Conservation (phyloP, 1,284 basidiomycete genomes). For the Ganoderma boninense region DNA sequence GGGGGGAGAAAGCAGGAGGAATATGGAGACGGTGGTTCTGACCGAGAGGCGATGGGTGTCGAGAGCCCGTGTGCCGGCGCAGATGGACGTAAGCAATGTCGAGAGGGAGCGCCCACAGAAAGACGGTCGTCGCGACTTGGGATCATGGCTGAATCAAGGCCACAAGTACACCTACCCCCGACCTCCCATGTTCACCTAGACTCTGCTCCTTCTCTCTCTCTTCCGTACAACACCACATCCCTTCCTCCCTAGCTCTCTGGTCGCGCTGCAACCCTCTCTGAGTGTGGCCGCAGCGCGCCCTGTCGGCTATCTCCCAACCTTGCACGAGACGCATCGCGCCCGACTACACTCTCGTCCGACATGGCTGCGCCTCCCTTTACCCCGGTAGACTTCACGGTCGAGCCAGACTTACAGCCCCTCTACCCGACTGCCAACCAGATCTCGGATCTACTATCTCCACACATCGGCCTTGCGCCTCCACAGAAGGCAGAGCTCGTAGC, state of each 20-base stretch:
- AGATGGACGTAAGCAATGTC: neutral
- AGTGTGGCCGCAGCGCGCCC: neutral
- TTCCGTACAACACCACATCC: neutral
- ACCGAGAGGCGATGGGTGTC: neutral
- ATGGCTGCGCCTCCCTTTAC: conserved; percentile 37
- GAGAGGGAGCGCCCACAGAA: conserved; percentile 7
- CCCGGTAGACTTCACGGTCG: conserved; percentile 63
- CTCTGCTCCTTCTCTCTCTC: neutral
- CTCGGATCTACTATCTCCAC: conserved; percentile 65
- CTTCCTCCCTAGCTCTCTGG: no score
- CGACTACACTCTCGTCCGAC: conserved; percentile 1
- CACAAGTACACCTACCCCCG: neutral
- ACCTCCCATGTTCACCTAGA: conserved; percentile 7
- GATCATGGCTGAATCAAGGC: neutral
- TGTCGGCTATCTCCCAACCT: neutral
- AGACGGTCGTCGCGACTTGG: neutral
- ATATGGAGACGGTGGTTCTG: neutral
- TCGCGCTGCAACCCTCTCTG: neutral
- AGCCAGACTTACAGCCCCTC: conserved; percentile 79
- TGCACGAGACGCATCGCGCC: conserved; percentile 8
- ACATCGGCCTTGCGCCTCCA: conserved; percentile 69
- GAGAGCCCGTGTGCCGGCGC: neutral
- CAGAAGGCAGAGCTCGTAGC: conserved; percentile 75
- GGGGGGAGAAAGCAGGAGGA: neutral
- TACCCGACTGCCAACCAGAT: conserved; percentile 76